These are phyloP conservation scores for Termitomyces eurrhizus DNA, from an alignment of 768 basidiomycete species.

Conservation along the genomic window DNA sequence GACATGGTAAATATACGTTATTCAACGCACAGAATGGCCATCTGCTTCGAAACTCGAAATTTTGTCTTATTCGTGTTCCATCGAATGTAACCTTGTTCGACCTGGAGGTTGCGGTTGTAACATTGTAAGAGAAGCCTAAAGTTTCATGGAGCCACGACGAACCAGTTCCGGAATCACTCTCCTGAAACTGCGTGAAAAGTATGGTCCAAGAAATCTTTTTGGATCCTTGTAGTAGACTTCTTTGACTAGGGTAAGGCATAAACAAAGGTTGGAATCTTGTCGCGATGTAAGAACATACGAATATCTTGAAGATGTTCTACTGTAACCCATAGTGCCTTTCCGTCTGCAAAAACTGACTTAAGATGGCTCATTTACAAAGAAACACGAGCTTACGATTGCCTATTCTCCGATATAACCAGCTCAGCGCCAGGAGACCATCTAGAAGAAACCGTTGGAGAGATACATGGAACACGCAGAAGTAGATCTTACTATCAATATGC, in stretches of 20 bases:
- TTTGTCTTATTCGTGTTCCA: neutral
- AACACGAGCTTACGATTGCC: neutral
- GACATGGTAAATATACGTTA: neutral
- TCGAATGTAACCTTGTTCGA: slow-evolving; percentile 4
- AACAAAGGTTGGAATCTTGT: neutral
- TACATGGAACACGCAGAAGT: neutral
- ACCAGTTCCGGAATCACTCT: slow-evolving; percentile 3
- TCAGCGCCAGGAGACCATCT: slow-evolving; percentile 1
- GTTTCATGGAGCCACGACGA: neutral
- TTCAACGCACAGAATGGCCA: slow-evolving; percentile 1
- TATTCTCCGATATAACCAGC: neutral
- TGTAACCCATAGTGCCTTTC: neutral
- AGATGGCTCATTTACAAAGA: neutral
- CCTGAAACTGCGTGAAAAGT: neutral
- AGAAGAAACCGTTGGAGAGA: neutral
- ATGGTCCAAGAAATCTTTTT: neutral
- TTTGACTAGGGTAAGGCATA: slow-evolving; percentile 1
- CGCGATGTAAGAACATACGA: neutral
- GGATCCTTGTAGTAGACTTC: neutral
- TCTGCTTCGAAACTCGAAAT: neutral
- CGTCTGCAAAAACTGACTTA: neutral
- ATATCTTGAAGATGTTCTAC: neutral
- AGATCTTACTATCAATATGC: neutral
- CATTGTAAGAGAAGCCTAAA: neutral
- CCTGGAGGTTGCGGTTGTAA: neutral